Evolutionary conservation across 1,139 yeast genomes (phyloP), one percentile per base, ranked within the genome.

Genomic region (Diutina siamensis): DNA sequence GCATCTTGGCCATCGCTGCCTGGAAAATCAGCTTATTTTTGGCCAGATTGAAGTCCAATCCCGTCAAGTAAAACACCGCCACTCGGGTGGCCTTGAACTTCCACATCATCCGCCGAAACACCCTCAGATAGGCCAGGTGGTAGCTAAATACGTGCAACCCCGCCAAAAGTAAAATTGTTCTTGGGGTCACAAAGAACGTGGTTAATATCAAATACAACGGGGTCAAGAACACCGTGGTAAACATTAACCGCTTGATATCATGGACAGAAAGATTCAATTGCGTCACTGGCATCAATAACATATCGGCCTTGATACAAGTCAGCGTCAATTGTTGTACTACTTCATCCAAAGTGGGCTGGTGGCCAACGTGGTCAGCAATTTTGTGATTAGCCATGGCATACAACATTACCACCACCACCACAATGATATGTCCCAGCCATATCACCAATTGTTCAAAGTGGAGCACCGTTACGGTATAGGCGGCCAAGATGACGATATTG

Each of bases 301-400:
- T 65, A 55, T 87, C 94, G 19, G 86, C 78, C 56, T 89, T 80
- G 46, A 82, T 72, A 47, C 88, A 79, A 1, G 88, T 80, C 35
- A 83, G 74, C 3, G 92, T 79, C 57, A 92, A 72, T 9, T 85
- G 76, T 51, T 80, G 87, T n/a, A 89, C 82, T 46, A 88, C 85
- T 51, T 87, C 94, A 59, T 92, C 97, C 51, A 92, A 67, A 0
- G 95, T 85, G 4, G 97, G 94, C 51, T 80, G 79, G 44, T 70
- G 67, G 35, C 70, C 73, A 46, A 86, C 78, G 51, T 80, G 81
- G 46, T 65, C 66, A 47, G 67, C 60, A 44, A 68, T 67, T 55
- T 65, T 65, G 52, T 70, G 68, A 54, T 80, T 80, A 51, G 81
- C 62, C 42, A 76, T 65, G 2, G 89, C 82, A 58, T 84, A 84